Conservation (phyloP, 345 rosid species). For the Bruguiera parviflora region DNA sequence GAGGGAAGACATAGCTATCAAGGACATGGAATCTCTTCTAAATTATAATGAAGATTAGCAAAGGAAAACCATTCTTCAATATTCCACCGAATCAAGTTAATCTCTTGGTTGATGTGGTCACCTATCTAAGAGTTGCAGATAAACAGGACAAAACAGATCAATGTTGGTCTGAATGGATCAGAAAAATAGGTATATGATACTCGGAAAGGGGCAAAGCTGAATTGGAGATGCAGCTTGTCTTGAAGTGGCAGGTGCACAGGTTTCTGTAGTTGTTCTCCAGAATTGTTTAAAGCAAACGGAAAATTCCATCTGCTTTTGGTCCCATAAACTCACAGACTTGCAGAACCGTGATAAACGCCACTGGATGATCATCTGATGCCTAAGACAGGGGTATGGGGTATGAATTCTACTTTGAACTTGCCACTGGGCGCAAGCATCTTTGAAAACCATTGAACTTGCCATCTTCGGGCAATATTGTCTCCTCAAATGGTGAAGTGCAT, state of each 20-base stretch:
- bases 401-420: too few species aligned
- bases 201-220: neutral
- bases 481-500: too few species aligned
- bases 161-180: neutral
- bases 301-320: too few species aligned
- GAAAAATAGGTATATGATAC: neutral
- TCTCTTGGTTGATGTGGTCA: neutral
- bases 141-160: neutral
- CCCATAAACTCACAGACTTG: too few species aligned
- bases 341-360: too few species aligned
- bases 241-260: neutral
- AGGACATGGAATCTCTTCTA: conserved; percentile 27
- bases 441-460: too few species aligned
- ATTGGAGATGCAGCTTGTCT: neutral
- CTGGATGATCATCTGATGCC: too few species aligned
- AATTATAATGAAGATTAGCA: conserved; percentile 19
- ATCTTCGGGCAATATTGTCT: too few species aligned
- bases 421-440: too few species aligned
- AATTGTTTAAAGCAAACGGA: too few species aligned
- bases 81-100: neutral
- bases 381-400: too few species aligned
- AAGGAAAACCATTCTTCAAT: neutral
- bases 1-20: conserved; percentile 27
- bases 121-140: neutral
- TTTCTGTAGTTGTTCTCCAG: too few species aligned